These are phyloP conservation scores for Zarea fungicola DNA, from an alignment of 2,329 filamentous ascomycete genomes.

Conservation along the genomic window DNA sequence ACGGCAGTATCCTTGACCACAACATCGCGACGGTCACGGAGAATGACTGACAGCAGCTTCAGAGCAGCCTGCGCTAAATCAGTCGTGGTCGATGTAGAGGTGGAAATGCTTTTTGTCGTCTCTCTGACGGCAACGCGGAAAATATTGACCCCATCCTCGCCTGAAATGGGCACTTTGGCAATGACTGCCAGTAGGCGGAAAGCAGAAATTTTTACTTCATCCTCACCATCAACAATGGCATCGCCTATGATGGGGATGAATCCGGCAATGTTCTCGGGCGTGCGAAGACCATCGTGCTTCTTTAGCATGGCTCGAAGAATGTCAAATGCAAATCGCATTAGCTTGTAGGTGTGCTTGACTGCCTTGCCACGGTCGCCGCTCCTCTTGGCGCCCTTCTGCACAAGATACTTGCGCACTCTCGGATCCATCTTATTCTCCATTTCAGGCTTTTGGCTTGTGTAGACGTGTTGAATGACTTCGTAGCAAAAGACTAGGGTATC, in stretches of 20 bases:
- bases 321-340: conserved; percentile 83
- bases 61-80: conserved; percentile 83
- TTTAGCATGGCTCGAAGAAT: conserved; percentile 79
- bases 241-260: conserved; percentile 90
- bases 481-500: conserved; percentile 94
- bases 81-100: conserved; percentile 69
- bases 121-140: conserved; percentile 79
- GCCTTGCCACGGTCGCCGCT: conserved; percentile 65
- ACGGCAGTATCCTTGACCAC: conserved; percentile 74
- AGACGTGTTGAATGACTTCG: conserved; percentile 84
- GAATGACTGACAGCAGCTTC: conserved; percentile 79
- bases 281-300: conserved; percentile 78
- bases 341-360: conserved; percentile 78
- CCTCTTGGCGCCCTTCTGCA: conserved; percentile 75
- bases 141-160: conserved; percentile 58
- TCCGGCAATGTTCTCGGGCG: conserved; percentile 70
- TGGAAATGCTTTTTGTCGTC: conserved; percentile 74
- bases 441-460: conserved; percentile 55
- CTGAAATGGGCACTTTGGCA: conserved; percentile 74
- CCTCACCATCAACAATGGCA: conserved; percentile 74
- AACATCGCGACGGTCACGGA: conserved; percentile 74
- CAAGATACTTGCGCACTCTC: conserved; percentile 66
- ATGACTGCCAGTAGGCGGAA: conserved; percentile 81
- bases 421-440: conserved; percentile 53
- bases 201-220: conserved; percentile 86